phyloP scores from a whole-genome alignment of 2,329 filamentous ascomycete species.

The Daldinia eschscholtzii region DNA sequence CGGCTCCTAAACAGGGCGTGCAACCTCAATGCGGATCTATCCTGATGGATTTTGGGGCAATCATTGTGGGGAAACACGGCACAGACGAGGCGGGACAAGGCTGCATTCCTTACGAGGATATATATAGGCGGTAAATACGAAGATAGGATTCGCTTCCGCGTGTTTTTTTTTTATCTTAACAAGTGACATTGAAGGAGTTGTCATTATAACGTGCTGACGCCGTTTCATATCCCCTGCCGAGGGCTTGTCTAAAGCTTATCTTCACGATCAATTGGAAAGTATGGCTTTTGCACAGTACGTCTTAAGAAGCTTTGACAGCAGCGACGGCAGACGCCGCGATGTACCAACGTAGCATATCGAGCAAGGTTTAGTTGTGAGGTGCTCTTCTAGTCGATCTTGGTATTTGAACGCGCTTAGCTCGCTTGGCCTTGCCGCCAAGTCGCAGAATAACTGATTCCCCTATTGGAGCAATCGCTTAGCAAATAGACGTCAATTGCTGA shows the following conservation, averaged over 20 bases:
- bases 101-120: not conserved
- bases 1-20: not conserved
- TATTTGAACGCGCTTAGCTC: not conserved
- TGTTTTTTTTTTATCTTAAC: too few species aligned
- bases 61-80: conserved; percentile 10
- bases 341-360: not conserved
- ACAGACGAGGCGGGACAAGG: not conserved
- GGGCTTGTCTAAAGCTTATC: conserved; percentile 7
- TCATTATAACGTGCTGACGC: conserved; percentile 8
- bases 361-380: not conserved
- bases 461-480: not conserved
- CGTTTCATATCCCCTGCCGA: not conserved
- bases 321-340: not conserved
- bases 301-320: conserved; percentile 1
- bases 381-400: not conserved
- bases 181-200: not conserved
- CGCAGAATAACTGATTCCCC: not conserved
- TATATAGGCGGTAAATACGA: conserved; percentile 1
- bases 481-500: not conserved
- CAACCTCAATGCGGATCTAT: conserved; percentile 2
- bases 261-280: not conserved
- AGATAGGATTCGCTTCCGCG: not conserved
- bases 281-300: not conserved
- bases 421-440: not conserved
- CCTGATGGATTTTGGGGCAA: not conserved